These are phyloP conservation scores for Lichtheimia corymbifera DNA, from an alignment of 371 early-diverging fungal genomes.

Conservation along the genomic window DNA sequence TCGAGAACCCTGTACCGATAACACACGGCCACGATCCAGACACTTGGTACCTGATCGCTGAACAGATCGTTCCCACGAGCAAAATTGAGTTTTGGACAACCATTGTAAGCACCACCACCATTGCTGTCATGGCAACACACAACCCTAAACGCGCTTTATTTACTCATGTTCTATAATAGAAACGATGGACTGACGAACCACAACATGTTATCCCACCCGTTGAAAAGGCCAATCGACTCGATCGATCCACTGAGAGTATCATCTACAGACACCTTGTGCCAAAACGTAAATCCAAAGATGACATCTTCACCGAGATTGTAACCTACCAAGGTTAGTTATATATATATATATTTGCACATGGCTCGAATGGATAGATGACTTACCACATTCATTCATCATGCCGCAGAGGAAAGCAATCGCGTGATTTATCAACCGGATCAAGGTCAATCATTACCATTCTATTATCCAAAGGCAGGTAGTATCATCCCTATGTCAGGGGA, in stretches of 20 bases:
- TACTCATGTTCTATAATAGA: constrained; percentile 23
- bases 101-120: constrained; percentile 26
- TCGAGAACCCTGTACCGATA: constrained; percentile 18
- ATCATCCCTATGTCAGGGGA: constrained; percentile 17
- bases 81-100: constrained; percentile 42
- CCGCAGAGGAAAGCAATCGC: neutral
- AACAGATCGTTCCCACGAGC: constrained; percentile 33
- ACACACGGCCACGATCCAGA: constrained; percentile 4
- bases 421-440: constrained; percentile 9
- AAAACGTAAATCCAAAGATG: constrained; percentile 64
- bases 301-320: constrained; percentile 42
- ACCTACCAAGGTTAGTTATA: constrained; percentile 19
- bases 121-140: neutral
- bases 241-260: neutral
- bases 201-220: constrained; percentile 73
- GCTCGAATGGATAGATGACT: too few species aligned
- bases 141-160: neutral
- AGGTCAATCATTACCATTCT: constrained; percentile 57
- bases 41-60: constrained; percentile 33
- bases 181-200: constrained; percentile 70
- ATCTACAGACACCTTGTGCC: constrained; percentile 21
- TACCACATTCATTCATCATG: neutral
- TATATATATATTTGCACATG: too few species aligned
- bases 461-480: constrained; percentile 66
- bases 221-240: constrained; percentile 43